Conservation (phyloP, 495 filamentous ascomycete genomes). For the Neurospora sp. region DNA sequence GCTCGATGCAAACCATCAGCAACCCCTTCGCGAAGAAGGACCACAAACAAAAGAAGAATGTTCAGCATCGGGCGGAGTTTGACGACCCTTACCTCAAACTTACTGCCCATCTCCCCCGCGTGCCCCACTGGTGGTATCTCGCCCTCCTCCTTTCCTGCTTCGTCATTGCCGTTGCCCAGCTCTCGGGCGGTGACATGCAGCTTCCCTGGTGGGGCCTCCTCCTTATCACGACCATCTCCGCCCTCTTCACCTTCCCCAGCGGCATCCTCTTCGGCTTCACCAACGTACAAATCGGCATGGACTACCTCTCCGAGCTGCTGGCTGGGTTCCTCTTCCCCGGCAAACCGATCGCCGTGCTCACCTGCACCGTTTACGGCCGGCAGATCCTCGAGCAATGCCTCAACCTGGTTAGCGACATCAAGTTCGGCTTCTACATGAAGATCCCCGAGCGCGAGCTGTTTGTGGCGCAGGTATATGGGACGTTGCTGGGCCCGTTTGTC, state of each 20-base stretch:
- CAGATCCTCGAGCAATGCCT: conserved; percentile 20
- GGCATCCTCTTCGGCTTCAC: conserved; percentile 19
- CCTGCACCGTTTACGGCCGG: conserved; percentile 16
- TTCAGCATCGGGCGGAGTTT: background rate
- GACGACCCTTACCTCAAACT: background rate
- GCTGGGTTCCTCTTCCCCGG: conserved; percentile 19
- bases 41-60: background rate
- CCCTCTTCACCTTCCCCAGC: conserved; percentile 14
- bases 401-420: conserved; percentile 22
- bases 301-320: conserved; percentile 19
- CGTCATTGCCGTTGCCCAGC: conserved; percentile 33
- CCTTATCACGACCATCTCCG: conserved; percentile 26
- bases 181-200: conserved; percentile 35
- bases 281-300: conserved; percentile 17
- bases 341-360: conserved; percentile 16
- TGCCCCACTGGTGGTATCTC: background rate
- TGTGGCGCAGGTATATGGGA: conserved; percentile 9
- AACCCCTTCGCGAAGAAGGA: background rate
- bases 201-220: conserved; percentile 46
- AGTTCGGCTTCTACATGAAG: conserved; percentile 31
- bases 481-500: background rate
- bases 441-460: conserved; percentile 34
- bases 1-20: background rate
- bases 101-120: background rate
- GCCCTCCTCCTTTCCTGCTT: conserved; percentile 33